Evolutionary conservation across 106 monocot genomes (phyloP).

Genomic region (Dioscorea zingiberensis): DNA sequence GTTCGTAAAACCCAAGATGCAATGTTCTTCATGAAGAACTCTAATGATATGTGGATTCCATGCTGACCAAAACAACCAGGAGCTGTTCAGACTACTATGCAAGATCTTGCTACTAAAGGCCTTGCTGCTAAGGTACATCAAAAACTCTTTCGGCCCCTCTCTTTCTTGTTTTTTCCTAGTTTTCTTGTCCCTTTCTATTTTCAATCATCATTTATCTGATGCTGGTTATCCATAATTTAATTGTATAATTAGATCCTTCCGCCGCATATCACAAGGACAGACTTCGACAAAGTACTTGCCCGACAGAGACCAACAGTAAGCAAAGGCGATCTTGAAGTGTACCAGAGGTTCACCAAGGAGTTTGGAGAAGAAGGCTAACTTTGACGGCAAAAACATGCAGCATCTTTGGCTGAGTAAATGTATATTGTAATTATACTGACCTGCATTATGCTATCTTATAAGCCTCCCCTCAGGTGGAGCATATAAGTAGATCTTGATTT

Average conservation of each 20-base stretch:
- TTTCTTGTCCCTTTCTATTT: background rate
- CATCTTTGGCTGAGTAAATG: background rate
- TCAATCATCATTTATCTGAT: too few species aligned
- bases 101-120: slow-evolving; percentile 62
- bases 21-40: slow-evolving; percentile 57
- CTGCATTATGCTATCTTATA: background rate
- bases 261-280: slow-evolving; percentile 52
- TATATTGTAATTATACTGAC: slow-evolving; percentile 13
- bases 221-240: background rate
- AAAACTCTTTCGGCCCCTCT: background rate
- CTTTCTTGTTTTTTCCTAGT: background rate
- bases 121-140: slow-evolving; percentile 44
- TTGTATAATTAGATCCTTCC: slow-evolving; percentile 46
- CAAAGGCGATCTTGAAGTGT: slow-evolving; percentile 58
- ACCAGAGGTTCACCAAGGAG: slow-evolving; percentile 75
- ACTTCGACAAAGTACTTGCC: slow-evolving; percentile 68
- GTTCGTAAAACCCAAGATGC: slow-evolving; percentile 85
- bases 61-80: slow-evolving; percentile 57
- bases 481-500: too few species aligned
- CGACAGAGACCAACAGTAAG: slow-evolving; percentile 74
- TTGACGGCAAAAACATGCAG: too few species aligned
- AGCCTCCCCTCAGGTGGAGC: too few species aligned
- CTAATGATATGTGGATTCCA: slow-evolving; percentile 58
- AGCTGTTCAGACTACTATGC: slow-evolving; percentile 71
- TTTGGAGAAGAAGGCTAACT: slow-evolving; percentile 70